A percentile compares a stretch with the other conserved stretches of the same genome.
phyloP scores from a whole-genome alignment of 2,329 filamentous ascomycete genomes.

The Cordyceps cateniannulata region DNA sequence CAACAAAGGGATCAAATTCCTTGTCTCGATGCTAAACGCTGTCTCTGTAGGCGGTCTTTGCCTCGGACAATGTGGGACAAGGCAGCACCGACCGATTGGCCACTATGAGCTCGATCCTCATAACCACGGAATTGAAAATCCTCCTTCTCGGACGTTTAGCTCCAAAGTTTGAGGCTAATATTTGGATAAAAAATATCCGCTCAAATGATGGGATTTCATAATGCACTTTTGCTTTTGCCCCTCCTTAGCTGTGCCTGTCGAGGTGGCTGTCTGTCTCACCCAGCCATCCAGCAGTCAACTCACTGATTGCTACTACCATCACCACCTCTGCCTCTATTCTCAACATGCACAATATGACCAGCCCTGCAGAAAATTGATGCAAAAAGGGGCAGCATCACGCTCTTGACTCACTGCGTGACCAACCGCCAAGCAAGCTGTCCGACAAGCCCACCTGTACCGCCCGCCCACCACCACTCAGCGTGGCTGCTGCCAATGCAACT shows the following conservation, averaged over 20 bases:
- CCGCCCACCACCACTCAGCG: neutral
- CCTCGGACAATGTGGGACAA: neutral
- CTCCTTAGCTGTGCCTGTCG: neutral
- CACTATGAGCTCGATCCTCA: neutral
- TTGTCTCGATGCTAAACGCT: no score
- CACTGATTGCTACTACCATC: no score
- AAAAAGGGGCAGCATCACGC: neutral
- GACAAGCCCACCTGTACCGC: neutral
- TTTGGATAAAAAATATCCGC: neutral
- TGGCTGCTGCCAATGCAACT: neutral
- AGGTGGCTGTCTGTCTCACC: neutral
- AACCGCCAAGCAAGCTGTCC: neutral
- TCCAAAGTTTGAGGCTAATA: neutral
- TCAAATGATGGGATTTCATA: neutral
- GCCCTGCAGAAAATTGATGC: neutral
- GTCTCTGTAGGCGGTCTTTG: neutral
- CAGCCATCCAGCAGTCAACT: neutral
- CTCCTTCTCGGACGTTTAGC: neutral
- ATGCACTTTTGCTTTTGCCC: neutral
- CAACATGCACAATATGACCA: neutral
- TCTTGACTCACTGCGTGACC: neutral
- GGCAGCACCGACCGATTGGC: neutral
- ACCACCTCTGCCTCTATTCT: neutral
- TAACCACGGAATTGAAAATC: neutral
- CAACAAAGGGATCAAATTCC: no score